A percentile compares a stretch with the other conserved stretches of the same genome.
Evolutionary conservation across 495 filamentous ascomycete genomes (phyloP).

Genomic region (Hypoxylon cercidicola): DNA sequence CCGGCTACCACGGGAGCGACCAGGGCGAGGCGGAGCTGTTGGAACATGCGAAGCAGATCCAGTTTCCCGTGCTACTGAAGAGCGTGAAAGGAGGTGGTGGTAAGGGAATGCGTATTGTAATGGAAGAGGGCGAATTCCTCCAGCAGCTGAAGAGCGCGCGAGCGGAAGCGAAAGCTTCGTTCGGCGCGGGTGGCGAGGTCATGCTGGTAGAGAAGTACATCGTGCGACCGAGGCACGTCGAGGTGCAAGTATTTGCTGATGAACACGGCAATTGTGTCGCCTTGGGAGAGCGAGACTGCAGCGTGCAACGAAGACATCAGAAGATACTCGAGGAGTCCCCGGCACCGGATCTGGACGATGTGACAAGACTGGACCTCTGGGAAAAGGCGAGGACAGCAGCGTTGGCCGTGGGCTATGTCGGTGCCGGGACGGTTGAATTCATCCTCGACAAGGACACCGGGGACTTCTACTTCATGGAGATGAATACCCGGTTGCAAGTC

Average conservation of each 20-base stretch:
- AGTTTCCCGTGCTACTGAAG: conserved; percentile 94
- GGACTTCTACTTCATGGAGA: conserved; percentile 99
- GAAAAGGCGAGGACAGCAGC: conserved; percentile 91
- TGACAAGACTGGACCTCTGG: conserved; percentile 88
- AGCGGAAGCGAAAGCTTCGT: conserved; percentile 88
- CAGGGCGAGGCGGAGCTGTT: conserved; percentile 79
- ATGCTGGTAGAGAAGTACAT: conserved; percentile 98
- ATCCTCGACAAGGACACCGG: conserved; percentile 97
- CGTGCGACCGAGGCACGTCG: conserved; percentile 91
- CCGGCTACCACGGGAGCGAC: conserved; percentile 90
- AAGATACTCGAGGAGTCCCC: conserved; percentile 98
- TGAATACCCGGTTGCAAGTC: conserved; percentile 97
- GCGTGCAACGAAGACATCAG: conserved; percentile 88
- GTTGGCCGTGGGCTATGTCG: conserved; percentile 91
- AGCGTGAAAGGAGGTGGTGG: conserved; percentile 96
- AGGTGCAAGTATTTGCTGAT: conserved; percentile 98
- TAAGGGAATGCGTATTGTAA: conserved; percentile 98
- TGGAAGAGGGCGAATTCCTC: conserved; percentile 77
- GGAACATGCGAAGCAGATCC: conserved; percentile 79
- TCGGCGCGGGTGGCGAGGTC: conserved; percentile 86
- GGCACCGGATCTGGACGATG: conserved; percentile 83
- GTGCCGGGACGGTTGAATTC: conserved; percentile 97
- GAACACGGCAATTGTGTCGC: conserved; percentile 86
- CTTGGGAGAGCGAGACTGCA: conserved; percentile 87
- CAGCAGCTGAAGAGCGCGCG: conserved; percentile 86